Base-by-base conservation (phyloP, 768 basidiomycete species). In the Tulasnella sp. region DNA sequence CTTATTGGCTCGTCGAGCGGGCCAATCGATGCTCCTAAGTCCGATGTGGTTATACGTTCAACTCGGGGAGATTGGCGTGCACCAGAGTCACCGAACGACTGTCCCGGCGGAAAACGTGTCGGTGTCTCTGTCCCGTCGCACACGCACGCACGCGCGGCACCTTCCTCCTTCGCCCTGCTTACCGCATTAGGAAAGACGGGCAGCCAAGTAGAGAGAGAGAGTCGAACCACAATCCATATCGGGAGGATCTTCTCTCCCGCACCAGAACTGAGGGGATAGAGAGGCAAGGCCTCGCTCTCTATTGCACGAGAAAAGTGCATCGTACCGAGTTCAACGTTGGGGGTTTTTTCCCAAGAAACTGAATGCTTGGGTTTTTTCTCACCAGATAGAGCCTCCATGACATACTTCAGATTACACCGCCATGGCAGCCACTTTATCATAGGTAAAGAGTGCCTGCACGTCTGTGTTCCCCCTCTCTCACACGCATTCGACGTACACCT, bases 181-280 rank as follows among this genome's bases (percentile, higher is more conserved):
- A 69, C 64, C 64, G 18, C 18, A 31, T 69, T 69, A 11, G 64
- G 64, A 69, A 69, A 69, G 64, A 69, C 31, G 8, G 64, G 2
- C 28, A 37, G 64, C 64, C 64, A 69, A 28, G 64, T 37, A 34
- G 16, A 69, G 64, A 69, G 58, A 60, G 34, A 18, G 34, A 69
- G 64, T 69, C 64, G 64, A 31, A 69, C 64, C 64, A 54, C 64
- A 28, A 18, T 34, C 64, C 64, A 69, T 69, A 69, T 69, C 64
- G 64, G 31, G 64, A 69, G 64, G 64, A 69, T 69, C 64, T 69
- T 69, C 64, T 69, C 64, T 69, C 64, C 64, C 64, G 64, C 64
- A 69, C 64, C 64, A 37, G 7, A 54, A 54, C 54, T 54, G 54
- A n/a, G 54, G 54, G 54, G 54, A 54, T 54, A 54, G 54, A 54